Conservation (phyloP, 768 basidiomycete genomes). For the Naematelia aurantialba region DNA sequence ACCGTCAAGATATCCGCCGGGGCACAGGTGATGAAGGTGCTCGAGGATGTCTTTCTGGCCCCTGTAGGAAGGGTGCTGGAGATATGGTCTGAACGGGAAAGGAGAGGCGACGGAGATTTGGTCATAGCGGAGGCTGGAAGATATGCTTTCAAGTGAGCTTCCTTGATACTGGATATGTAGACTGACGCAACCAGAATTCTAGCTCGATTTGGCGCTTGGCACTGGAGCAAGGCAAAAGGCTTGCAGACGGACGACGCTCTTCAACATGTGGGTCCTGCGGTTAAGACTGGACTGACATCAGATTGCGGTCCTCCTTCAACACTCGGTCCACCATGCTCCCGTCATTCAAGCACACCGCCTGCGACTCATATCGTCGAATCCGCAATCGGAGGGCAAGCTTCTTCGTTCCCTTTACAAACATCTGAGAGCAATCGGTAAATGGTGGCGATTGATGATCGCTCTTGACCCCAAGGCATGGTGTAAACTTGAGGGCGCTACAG, state of each 20-base stretch:
- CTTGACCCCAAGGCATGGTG: constrained; percentile 46
- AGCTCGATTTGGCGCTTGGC: constrained; percentile 37
- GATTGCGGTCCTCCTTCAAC: constrained; percentile 4
- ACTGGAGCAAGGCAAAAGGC: constrained; percentile 38
- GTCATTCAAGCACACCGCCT: constrained; percentile 37
- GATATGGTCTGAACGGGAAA: constrained; percentile 24
- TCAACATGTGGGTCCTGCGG: constrained; percentile 19
- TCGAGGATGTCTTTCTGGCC: constrained; percentile 33
- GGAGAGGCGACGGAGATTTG: constrained; percentile 17
- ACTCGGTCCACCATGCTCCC: constrained; percentile 34
- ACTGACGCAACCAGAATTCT: constrained; percentile 28
- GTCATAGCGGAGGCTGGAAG: constrained; percentile 24
- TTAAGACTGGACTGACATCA: not conserved
- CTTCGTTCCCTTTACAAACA: constrained; percentile 39
- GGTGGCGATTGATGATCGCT: constrained; percentile 43
- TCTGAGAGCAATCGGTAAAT: constrained; percentile 47
- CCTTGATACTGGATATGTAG: not conserved
- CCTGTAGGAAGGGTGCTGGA: constrained; percentile 29
- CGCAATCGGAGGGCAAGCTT: constrained; percentile 19
- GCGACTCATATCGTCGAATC: constrained; percentile 13
- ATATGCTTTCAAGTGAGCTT: constrained; percentile 33
- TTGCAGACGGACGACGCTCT: constrained; percentile 30
- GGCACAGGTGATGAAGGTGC: constrained; percentile 36
- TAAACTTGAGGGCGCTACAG: constrained; percentile 28
- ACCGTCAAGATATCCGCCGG: constrained; percentile 45